Evolutionary conservation across 495 filamentous ascomycete species (phyloP), one percentile per base, ranked within the genome.

Genomic region (Apodospora peruviana): DNA sequence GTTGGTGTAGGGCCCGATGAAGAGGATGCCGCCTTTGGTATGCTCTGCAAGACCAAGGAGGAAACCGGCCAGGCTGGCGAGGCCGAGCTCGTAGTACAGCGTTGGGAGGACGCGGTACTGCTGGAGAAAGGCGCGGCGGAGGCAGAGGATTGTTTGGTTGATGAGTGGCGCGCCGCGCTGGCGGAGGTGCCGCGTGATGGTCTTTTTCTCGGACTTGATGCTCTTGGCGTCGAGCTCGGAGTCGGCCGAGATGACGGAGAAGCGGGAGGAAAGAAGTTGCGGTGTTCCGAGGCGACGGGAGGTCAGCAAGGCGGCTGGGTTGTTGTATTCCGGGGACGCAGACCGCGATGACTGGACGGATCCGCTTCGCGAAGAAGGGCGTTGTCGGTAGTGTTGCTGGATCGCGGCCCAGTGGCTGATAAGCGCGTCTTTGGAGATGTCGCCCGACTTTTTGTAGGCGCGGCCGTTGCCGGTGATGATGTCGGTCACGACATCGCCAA

Each of bases 31-130:
- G 17, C 75, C 62, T 40, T 66, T 57, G 24, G 68, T 59, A 39
- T 67, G 64, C 43, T 72, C 60, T 0, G 78, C 72, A 0, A 83
- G 63, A 1, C 80, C 79, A 16, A 82, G 74, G 5, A 83, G 60
- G 29, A 75, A 50, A 3, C 80, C 79, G 0, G 73, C 71, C 4
- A 82, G 46, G 0, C 69, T 66, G 36, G 71, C 72, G 21, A 77
- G 64, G 21, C 63, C 66, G 44, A 82, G 72, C 55, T 82, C 78
- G 51, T 76, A 72, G 57, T 64, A 73, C 54, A 80, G 72, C 4
- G 64, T 56, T 3, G 69, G 61, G 32, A 58, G 64, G 21, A 66
- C 61, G 49, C 76, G 72, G 61, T 74, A 72, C 56, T 82, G 80
- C 59, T 83, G 80, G 2, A 73, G 66, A 23, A 79, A 62, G 12